These are phyloP conservation scores for Cyclocybe cylindracea DNA, from an alignment of 768 basidiomycete species.

Conservation along the genomic window DNA sequence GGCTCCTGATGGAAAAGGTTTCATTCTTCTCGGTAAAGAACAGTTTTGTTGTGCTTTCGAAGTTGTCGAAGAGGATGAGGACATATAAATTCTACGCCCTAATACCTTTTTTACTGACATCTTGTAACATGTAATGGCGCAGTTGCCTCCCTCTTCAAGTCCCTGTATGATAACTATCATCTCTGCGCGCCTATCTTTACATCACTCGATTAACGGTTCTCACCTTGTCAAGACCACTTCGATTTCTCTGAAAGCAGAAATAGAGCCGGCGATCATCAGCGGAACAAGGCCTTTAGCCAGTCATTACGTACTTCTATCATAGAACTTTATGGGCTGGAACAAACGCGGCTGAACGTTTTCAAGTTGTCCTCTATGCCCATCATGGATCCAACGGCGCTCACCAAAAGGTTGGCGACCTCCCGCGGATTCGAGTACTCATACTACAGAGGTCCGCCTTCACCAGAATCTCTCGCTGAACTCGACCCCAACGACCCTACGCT, in stretches of 20 bases:
- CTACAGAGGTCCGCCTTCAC: conserved; percentile 22
- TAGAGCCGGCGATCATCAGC: too few species aligned
- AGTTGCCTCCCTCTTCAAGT: too few species aligned
- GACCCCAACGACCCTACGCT: conserved; percentile 23
- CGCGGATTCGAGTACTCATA: conserved; percentile 43
- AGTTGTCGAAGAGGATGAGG: conserved; percentile 49
- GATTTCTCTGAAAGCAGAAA: too few species aligned
- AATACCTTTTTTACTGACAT: neutral
- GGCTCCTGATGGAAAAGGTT: conserved; percentile 85
- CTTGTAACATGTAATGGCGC: too few species aligned
- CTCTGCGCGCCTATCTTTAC: too few species aligned
- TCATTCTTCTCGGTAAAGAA: conserved; percentile 74
- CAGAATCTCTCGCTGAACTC: conserved; percentile 6
- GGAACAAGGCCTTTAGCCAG: too few species aligned
- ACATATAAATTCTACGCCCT: neutral
- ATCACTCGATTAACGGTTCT: neutral
- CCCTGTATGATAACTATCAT: too few species aligned
- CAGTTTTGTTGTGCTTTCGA: conserved; percentile 88
- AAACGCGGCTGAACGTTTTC: too few species aligned
- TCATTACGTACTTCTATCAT: too few species aligned
- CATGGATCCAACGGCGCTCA: conserved; percentile 14
- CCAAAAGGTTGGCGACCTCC: conserved; percentile 33
- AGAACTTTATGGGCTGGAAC: too few species aligned
- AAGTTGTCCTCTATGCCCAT: too few species aligned
- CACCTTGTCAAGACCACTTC: neutral